Conservation (phyloP, 371 early-diverging fungal genomes). For the Mortierella sp. region DNA sequence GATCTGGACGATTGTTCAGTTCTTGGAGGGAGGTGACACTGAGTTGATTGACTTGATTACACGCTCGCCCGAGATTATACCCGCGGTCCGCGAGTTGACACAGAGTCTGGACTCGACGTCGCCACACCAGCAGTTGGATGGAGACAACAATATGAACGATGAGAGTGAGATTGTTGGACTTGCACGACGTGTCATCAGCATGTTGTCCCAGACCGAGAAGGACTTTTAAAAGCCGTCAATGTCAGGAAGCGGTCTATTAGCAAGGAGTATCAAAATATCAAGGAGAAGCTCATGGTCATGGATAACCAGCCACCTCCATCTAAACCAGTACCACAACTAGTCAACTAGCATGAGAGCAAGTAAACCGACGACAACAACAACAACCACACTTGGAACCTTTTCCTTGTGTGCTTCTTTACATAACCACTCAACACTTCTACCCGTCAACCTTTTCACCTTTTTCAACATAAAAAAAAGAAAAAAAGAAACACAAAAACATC, state of each 20-base stretch:
- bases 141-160: conserved; percentile 29
- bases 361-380: background rate
- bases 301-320: background rate
- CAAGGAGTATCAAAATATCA: conserved; percentile 1
- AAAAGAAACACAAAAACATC: conserved; percentile 5
- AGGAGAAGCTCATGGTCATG: conserved; percentile 5
- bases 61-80: conserved; percentile 50
- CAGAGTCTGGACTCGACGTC: conserved; percentile 40
- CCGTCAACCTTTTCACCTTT: too few species aligned
- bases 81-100: conserved; percentile 47
- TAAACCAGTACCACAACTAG: too few species aligned
- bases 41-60: conserved; percentile 43
- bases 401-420: background rate
- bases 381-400: background rate
- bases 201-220: conserved; percentile 22
- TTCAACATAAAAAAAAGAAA: background rate
- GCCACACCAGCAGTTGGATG: conserved; percentile 33
- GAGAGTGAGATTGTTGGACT: conserved; percentile 56
- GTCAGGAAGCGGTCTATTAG: background rate
- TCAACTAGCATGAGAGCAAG: too few species aligned
- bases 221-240: background rate
- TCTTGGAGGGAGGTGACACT: conserved; percentile 77
- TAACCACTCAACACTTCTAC: background rate
- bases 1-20: conserved; percentile 93
- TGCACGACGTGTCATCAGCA: conserved; percentile 51